These are phyloP conservation scores for Neopestalotiopsis sp. DNA, from an alignment of 2,329 filamentous ascomycete species.

Conservation along the genomic window DNA sequence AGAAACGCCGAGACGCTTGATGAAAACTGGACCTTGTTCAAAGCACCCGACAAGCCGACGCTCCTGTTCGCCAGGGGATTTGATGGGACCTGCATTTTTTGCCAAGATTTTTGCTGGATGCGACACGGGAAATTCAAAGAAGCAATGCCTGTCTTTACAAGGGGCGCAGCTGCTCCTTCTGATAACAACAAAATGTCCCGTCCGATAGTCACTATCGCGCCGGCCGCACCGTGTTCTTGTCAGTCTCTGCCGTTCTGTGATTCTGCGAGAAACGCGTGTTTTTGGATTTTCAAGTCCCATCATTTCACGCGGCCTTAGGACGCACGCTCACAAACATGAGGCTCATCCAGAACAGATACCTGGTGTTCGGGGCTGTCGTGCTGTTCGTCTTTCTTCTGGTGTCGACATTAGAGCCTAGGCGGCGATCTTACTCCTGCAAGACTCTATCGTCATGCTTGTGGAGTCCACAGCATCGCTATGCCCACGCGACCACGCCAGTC, in stretches of 20 bases:
- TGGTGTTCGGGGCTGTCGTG: conserved; percentile 22
- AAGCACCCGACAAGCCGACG: not conserved
- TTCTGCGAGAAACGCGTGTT: not conserved
- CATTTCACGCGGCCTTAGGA: not conserved
- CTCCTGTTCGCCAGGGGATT: not conserved
- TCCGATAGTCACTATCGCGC: too few relatives aligned
- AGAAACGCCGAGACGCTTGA: not conserved
- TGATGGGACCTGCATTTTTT: not conserved
- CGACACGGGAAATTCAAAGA: too few relatives aligned
- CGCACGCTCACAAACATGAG: not conserved
- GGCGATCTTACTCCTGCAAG: conserved; percentile 34
- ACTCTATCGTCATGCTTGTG: conserved; percentile 29
- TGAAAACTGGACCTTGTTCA: not conserved
- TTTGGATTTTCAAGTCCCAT: not conserved
- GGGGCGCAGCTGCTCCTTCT: too few relatives aligned
- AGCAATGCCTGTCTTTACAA: too few relatives aligned
- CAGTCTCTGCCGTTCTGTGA: too few relatives aligned
- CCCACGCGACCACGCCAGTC: conserved; percentile 26
- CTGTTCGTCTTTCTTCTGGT: conserved; percentile 27
- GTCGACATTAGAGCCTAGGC: conserved; percentile 31
- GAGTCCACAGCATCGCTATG: conserved; percentile 27
- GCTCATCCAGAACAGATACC: conserved; percentile 22
- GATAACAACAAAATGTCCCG: too few relatives aligned
- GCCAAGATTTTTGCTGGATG: not conserved
- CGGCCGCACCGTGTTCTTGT: too few relatives aligned